Base-by-base conservation (phyloP, 1,284 basidiomycete genomes). In the Exsudoporus floridanus region DNA sequence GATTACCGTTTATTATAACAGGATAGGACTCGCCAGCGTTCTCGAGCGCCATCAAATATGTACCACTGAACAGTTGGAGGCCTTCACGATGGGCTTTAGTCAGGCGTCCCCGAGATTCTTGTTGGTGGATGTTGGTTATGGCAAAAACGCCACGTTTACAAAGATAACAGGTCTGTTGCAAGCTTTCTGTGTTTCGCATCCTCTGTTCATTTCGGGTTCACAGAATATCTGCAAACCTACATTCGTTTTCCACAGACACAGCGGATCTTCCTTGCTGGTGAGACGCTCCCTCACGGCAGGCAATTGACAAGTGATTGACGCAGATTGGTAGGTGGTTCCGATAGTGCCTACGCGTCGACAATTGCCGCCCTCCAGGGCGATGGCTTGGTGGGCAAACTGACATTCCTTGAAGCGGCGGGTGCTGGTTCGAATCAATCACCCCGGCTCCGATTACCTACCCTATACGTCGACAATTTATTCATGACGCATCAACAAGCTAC, bases 211-310 rank as follows among this genome's bases (percentile, higher is more conserved):
- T 19, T 19, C n/a, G 14, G 23, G 35, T n/a, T 42, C 23, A 28
- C 60, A 91, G 90, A 90, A 67, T 83, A 88, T 65, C 70, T 92
- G 35, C 79, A 85, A 67, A 85, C 88, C n/a, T 91, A 84, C 66
- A 75, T 80, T 41, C 78, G 79, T 53, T 85, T 92, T 61, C 81
- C 84, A 9, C 88, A 92, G 65, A 91, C 86, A 31, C 73, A 85
- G 43, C 82, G 83, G 44, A 74, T 92, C 40, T 86, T 90, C 67
- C 79, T 90, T 64, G 82, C 81, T 47, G 83, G 88, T 84, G 61
- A 61, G 77, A 50, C n/a, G 6, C 18, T 40, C 19, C 4, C 6
- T 35, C 31, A 18, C 1, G 4, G 16, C 19, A 7, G 25, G 7
- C 19, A 16, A 35, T 19, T 39, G 12, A n/a, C 37, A 54, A 27